A percentile compares a stretch with the other conserved stretches of the same genome.
Evolutionary conservation across 306 rosid genomes (phyloP).

Genomic region (Coriaria nepalensis): DNA sequence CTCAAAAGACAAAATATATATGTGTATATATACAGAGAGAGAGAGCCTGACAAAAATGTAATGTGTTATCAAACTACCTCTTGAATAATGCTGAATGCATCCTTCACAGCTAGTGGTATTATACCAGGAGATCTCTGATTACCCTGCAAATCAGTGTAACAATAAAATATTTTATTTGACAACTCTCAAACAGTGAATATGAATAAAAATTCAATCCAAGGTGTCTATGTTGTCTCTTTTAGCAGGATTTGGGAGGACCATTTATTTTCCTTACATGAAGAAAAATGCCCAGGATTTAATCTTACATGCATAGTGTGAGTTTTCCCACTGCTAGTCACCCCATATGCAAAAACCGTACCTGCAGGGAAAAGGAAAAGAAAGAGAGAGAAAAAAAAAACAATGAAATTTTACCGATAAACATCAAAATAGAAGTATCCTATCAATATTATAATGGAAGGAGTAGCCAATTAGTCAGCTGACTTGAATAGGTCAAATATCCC

Average conservation of each 20-base stretch:
- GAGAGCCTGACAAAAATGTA: neutral
- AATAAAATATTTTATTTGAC: conserved; percentile 12
- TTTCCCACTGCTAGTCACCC: conserved; percentile 99
- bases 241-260: neutral
- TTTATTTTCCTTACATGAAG: conserved; percentile 1
- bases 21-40: conserved; percentile 5
- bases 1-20: conserved; percentile 16
- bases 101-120: conserved; percentile 95
- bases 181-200: conserved; percentile 7
- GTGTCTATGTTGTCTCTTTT: neutral
- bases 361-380: conserved; percentile 19
- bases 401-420: conserved; percentile 1
- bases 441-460: no score
- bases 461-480: no score
- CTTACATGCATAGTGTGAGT: conserved; percentile 99
- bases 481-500: no score
- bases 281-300: conserved; percentile 4
- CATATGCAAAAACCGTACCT: conserved; percentile 98
- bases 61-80: conserved; percentile 40
- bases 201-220: neutral
- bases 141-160: conserved; percentile 48
- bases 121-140: conserved; percentile 99
- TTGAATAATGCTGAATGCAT: conserved; percentile 96
- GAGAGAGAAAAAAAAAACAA: conserved; percentile 10
- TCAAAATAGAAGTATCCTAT: no score